Evolutionary conservation across 1,139 yeast species (phyloP).

Genomic region (Kurtzmaniella quercitrusa): DNA sequence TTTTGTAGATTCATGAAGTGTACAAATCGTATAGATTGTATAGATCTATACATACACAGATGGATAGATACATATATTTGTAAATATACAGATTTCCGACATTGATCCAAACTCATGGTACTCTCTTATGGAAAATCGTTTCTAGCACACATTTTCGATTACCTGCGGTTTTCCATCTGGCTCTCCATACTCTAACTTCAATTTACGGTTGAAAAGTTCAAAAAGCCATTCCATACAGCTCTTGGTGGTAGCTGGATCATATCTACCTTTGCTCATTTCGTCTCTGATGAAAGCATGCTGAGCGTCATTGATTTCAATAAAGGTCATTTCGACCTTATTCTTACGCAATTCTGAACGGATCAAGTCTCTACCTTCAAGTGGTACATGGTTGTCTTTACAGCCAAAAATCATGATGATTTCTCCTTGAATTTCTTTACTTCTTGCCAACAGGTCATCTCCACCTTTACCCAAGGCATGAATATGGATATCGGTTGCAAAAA

Average conservation of each 20-base stretch:
- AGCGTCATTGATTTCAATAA: conserved; percentile 68
- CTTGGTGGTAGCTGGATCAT: conserved; percentile 70
- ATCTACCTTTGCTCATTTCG: conserved; percentile 73
- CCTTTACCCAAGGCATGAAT: conserved; percentile 61
- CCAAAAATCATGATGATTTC: conserved; percentile 73
- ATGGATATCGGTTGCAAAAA: conserved; percentile 81
- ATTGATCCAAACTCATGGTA: no score
- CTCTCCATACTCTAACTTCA: conserved; percentile 66
- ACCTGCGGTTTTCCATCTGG: conserved; percentile 45
- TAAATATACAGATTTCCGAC: no score
- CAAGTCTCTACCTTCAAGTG: conserved; percentile 71
- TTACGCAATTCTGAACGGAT: conserved; percentile 62
- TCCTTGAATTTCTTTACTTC: conserved; percentile 51
- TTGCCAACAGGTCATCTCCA: conserved; percentile 59
- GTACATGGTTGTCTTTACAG: conserved; percentile 76
- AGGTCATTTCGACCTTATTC: conserved; percentile 59
- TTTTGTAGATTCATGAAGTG: no score
- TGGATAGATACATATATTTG: no score
- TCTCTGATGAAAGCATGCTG: conserved; percentile 84
- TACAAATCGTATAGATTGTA: no score
- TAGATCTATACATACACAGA: no score
- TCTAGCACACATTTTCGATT: conserved; percentile 62
- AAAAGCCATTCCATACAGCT: conserved; percentile 63
- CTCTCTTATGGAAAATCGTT: no score
- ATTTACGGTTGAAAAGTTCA: conserved; percentile 66